These are phyloP conservation scores for Salvia hispanica DNA, from an alignment of 257 asterid genomes.

Conservation along the genomic window DNA sequence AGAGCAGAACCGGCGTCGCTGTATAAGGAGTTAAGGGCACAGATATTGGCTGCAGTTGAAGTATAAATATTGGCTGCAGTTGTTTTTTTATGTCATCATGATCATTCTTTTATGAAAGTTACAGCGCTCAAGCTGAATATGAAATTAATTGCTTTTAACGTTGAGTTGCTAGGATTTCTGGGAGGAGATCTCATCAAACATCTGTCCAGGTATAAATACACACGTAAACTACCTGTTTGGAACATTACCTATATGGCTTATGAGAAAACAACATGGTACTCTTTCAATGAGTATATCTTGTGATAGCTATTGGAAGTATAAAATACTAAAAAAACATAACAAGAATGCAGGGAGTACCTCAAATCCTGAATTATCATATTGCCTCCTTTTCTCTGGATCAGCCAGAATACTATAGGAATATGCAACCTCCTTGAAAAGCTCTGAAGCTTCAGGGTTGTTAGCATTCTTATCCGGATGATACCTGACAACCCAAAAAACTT, in stretches of 20 bases:
- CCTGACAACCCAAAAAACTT: slow-evolving; percentile 47
- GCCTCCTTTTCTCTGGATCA: slow-evolving; percentile 96
- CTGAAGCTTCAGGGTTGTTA: slow-evolving; percentile 97
- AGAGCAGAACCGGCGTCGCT: too few relatives aligned
- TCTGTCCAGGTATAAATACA: neutral
- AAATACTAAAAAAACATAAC: neutral
- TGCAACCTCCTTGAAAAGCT: slow-evolving; percentile 97
- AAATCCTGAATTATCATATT: slow-evolving; percentile 86
- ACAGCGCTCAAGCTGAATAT: too few relatives aligned
- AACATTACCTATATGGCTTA: neutral
- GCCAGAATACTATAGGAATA: slow-evolving; percentile 95
- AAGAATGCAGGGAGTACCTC: slow-evolving; percentile 56
- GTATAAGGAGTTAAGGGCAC: too few relatives aligned
- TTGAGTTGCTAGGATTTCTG: too few relatives aligned
- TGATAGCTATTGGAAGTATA: neutral
- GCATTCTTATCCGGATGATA: slow-evolving; percentile 99
- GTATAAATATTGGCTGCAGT: too few relatives aligned
- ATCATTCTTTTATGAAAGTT: too few relatives aligned
- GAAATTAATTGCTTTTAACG: too few relatives aligned
- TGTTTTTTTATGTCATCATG: too few relatives aligned
- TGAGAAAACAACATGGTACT: neutral
- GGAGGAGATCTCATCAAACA: neutral
- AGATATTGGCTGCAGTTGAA: too few relatives aligned
- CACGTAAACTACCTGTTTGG: neutral
- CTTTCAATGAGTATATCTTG: slow-evolving; percentile 7